Conservation (phyloP, 2,329 filamentous ascomycete genomes). For the Monilinia aucupariae region DNA sequence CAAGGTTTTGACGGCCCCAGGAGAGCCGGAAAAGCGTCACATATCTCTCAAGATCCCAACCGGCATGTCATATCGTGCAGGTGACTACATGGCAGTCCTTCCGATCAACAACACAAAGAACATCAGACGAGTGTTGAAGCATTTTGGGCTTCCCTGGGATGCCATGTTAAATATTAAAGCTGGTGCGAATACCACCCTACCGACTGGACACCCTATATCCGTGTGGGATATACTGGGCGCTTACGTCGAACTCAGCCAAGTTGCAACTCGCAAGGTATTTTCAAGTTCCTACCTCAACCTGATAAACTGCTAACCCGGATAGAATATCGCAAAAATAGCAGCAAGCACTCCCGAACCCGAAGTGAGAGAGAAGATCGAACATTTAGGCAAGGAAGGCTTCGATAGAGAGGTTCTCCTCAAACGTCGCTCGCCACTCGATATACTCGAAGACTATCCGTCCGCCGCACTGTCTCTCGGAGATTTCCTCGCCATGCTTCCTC, state of each 20-base stretch:
- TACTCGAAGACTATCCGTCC: conserved; percentile 58
- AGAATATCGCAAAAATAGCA: conserved; percentile 44
- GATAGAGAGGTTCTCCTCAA: conserved; percentile 39
- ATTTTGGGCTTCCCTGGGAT: conserved; percentile 36
- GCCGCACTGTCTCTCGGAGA: conserved; percentile 57
- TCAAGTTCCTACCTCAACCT: conserved; percentile 18
- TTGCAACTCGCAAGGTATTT: conserved; percentile 46
- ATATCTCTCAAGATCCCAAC: conserved; percentile 42
- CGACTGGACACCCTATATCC: conserved; percentile 44
- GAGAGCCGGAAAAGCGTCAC: conserved; percentile 49
- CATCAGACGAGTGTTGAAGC: conserved; percentile 29
- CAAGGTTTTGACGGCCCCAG: conserved; percentile 44
- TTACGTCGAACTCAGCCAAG: conserved; percentile 55
- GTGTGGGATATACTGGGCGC: conserved; percentile 49
- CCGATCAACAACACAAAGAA: conserved; percentile 21
- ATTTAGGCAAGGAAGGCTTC: conserved; percentile 35
- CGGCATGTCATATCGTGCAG: conserved; percentile 22
- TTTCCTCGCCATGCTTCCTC: conserved; percentile 67
- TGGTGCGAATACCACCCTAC: conserved; percentile 39
- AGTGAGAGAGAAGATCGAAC: conserved; percentile 39
- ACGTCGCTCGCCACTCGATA: conserved; percentile 59
- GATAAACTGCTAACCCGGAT: not conserved
- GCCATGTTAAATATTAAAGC: conserved; percentile 46
- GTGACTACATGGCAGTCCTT: conserved; percentile 25
- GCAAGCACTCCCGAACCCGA: conserved; percentile 43